Evolutionary conservation across 345 rosid genomes (phyloP).

Genomic region (Mangifera indica): DNA sequence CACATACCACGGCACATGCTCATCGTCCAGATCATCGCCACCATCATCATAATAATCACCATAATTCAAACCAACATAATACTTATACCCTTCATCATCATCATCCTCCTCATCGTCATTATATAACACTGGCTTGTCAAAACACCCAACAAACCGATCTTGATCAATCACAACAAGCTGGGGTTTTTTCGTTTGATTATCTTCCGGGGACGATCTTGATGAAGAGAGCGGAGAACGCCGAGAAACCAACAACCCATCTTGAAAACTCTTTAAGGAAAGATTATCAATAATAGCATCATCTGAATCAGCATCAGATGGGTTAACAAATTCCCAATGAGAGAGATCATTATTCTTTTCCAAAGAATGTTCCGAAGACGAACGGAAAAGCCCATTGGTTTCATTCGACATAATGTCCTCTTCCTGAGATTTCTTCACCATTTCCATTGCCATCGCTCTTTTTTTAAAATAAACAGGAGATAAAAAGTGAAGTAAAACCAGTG

Average conservation of each 20-base stretch:
- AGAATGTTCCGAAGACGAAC: neutral
- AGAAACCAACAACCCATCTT: constrained; percentile 17
- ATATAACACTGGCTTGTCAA: neutral
- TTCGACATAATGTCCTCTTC: neutral
- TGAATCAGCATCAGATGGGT: constrained; percentile 32
- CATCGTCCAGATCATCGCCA: constrained; percentile 42
- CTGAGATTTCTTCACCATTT: neutral
- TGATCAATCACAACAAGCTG: neutral
- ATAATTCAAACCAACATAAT: constrained; percentile 10
- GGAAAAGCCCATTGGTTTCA: constrained; percentile 13
- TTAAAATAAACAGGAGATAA: neutral
- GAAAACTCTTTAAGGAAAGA: constrained; percentile 1
- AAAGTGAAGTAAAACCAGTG: neutral
- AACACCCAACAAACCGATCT: neutral
- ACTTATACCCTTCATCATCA: neutral
- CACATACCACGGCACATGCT: constrained; percentile 42
- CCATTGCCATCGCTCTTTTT: neutral
- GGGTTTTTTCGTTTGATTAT: neutral
- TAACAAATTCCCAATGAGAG: constrained; percentile 43
- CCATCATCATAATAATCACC: constrained; percentile 18
- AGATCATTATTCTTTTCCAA: constrained; percentile 17
- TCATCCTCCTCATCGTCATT: neutral
- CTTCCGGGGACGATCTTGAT: neutral
- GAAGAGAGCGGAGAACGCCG: constrained; percentile 2
- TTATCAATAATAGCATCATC: neutral